Base-by-base conservation (phyloP, 495 filamentous ascomycete genomes). In the Penicillium antarcticum region DNA sequence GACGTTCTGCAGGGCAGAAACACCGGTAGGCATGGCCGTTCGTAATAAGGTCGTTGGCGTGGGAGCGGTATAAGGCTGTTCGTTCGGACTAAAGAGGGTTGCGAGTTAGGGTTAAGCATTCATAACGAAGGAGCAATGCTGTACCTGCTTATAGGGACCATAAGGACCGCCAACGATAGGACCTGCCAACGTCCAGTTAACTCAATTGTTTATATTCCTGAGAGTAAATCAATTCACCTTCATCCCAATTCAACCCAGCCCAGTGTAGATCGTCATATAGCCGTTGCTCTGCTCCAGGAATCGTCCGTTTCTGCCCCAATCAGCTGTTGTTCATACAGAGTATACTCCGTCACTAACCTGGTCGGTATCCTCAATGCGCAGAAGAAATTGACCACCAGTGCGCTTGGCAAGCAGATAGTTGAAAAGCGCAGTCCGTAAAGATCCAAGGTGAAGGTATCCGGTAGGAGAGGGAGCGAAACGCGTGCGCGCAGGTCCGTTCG, bases 391-490 rank as follows among this genome's bases (percentile, higher is more conserved):
- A n/a, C 94, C 94, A 5, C 87, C 87, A 1, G 94, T 96, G 8
- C 83, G 79, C 65, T 85, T 91, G 11, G 94, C 94, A 26, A 92
- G 77, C 2, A 98, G 75, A 53, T 91, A 97, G 63, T 94, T 97
- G 77, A 86, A 97, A 16, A 98, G 66, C 0, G 95, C 95, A 1
- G 94, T 98, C 52, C 94, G 78, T 43, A 98, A 67, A 9, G 89
- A 94, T 29, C 94, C 94, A 31, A 98, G 79, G 70, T 98, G 94
- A 14, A 97, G 77, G 66, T 90, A 89, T 14, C 94, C 94, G 7
- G 94, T 98, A 2, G 94, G 94, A 3, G 92, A 97, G 13, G 94
- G 94, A 1, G 94, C 94, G 71, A 98, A 98, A 39, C 94, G 86
- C 19, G 94, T 97, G 50, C 94, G 80, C 23, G 88, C 91, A 38